Evolutionary conservation across 371 early-diverging fungal species (phyloP), one percentile per base, ranked within the genome.

Genomic region (Rozella allomycis): DNA sequence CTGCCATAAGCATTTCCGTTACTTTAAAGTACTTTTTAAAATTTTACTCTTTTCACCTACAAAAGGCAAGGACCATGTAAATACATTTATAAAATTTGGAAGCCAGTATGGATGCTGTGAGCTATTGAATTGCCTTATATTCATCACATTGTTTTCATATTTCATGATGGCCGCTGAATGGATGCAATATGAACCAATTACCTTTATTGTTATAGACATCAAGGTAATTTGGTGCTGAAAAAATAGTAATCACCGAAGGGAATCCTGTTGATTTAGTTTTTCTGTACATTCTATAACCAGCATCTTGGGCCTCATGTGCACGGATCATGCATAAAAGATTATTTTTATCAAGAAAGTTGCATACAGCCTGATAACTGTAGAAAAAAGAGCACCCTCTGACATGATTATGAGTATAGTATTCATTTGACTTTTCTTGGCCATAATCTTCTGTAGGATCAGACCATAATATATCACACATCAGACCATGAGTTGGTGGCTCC

Each of bases 391-490:
- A 90, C 1, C 91, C 90, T 39, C 97, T 62, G 17, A 83, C 80
- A 36, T 73, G 66, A 46, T 91, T 88, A 56, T 82, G 82, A 20
- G 74, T 52, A 47, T 81, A 93, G 26, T 62, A 58, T 33, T 77
- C 77, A 32, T 64, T 63, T 4, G 66, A 71, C 33, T 70, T 62
- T 47, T 87, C 88, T 38, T 77, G 70, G n/a, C 83, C 87, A 69
- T 80, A 88, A 37, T 83, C 86, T 46, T 82, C 86, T 34, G 75
- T 53, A 20, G 98, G 98, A 57, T 97, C 98, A 4, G 94, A 73
- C 98, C 98, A 97, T 26, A 97, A 53, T 12, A 91, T 49, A 63
- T 96, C 97, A 47, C 90, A 85, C 78, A 96, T 78, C 26, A 87
- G 42, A 18, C 94, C 97, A 35, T 78, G 74, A 0, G 80, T 85